Evolutionary conservation across 176 grass and related monocot genomes (phyloP), one percentile per base, ranked within the genome.

Genomic region (Alopecurus myosuroides): DNA sequence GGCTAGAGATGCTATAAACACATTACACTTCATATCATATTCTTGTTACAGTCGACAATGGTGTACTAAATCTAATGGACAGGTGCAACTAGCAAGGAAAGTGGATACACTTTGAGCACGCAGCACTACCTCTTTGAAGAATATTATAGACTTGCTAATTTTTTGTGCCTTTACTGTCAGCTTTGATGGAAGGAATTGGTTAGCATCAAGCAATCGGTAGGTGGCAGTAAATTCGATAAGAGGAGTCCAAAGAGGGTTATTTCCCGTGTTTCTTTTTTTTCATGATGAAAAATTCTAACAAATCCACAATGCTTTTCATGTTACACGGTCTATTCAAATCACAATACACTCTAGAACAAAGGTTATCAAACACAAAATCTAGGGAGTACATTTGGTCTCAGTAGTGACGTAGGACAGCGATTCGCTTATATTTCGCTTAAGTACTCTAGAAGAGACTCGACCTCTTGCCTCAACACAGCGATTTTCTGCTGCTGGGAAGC

Each of bases 401-500:
- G 66, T 74, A 78, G 20, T 62, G 64, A 75, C 50, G 67, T 76
- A 76, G 48, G 34, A 31, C 5, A 17, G n/a, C 48, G 66, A 45
- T 81, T 12, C 22, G 50, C 75, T 91, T 81, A 99, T 44, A 96
- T 92, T 70, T 99, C 97, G 19, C 87, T 89, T 50, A 99, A 81
- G 65, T 90, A 83, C 56, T 99, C 97, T 40, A 94, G 61, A 77
- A 99, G 94, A 42, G 80, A 90, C 64, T 99, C 94, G 0, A 96
- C 75, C 50, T 99, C 97, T 82, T 94, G 89, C 60, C 91, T 89
- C 79, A 99, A 51, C 23, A 86, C 72, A 56, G 86, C 61, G 72
- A 97, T 81, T 88, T 96, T 97, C 88, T 92, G 97, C 81, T 92
- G 89, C 84, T 96, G 97, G 31, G 87, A 36, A 50, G 84, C 92